These are phyloP conservation scores for Aspergillus haitiensis DNA, from an alignment of 495 filamentous ascomycete genomes.

Conservation along the genomic window DNA sequence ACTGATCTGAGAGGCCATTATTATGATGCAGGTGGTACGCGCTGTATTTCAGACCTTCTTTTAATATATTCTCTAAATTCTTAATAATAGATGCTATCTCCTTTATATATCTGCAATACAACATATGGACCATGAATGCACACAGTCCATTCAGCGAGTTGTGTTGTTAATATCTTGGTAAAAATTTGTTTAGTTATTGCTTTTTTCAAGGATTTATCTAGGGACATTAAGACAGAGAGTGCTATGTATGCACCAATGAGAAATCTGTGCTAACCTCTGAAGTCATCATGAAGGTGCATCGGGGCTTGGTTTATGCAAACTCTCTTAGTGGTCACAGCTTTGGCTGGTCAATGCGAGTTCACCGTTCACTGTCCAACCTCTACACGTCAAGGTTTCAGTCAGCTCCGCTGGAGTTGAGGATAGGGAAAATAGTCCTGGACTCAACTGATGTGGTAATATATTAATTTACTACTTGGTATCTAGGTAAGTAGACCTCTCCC, in stretches of 20 bases:
- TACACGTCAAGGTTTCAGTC: not conserved
- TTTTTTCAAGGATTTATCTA: not conserved
- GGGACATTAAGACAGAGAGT: not conserved
- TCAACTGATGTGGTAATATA: too few species aligned
- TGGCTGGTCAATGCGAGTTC: slow-evolving; percentile 11
- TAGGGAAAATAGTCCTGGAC: too few species aligned
- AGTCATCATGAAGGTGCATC: not conserved
- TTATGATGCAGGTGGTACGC: slow-evolving; percentile 6
- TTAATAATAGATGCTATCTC: slow-evolving; percentile 4
- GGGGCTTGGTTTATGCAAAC: not conserved
- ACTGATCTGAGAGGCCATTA: not conserved
- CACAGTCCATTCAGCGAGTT: not conserved
- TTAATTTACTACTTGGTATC: too few species aligned
- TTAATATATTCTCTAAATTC: not conserved
- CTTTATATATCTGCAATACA: not conserved
- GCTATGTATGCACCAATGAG: not conserved
- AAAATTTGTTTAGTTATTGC: not conserved
- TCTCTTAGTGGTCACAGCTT: not conserved
- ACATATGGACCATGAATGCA: not conserved
- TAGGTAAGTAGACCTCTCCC: too few species aligned
- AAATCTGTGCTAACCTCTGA: too few species aligned
- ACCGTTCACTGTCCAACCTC: slow-evolving; percentile 10
- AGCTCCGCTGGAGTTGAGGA: not conserved
- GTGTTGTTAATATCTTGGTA: not conserved
- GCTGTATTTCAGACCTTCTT: not conserved